Evolutionary conservation across 106 monocot species (phyloP), one percentile per base, ranked within the genome.

Genomic region (Dendrobium huoshanense): DNA sequence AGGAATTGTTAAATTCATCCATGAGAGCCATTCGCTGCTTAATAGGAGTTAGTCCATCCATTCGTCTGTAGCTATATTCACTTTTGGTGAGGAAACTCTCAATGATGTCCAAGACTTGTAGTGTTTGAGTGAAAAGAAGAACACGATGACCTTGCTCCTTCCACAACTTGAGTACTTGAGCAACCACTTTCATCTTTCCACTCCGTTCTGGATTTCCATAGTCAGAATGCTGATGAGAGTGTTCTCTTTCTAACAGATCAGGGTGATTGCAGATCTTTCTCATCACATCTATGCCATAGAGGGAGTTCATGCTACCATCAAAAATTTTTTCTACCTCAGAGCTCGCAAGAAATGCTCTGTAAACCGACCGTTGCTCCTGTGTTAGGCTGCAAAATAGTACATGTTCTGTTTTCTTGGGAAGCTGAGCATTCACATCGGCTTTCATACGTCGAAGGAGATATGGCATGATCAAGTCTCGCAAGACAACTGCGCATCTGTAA

Each of bases 231-330:
- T 85, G 83, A 73, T 81, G 82, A 22, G 92, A 86, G 49, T 91
- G 83, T 67, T 93, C 98, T 84, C 95, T 89, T 84, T 99, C 98
- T 67, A 99, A 88, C 31, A 99, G 83, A 88, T 99, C 98, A 73
- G 98, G 95, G 86, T 99, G 98, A 81, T 99, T 99, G 81, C 95
- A 99, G 58, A 99, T 93, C 82, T 99, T 99, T 42, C 94, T 83
- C 91, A 95, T 88, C 18, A 99, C 81, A 88, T 99, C 98, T 47
- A 99, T 99, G 37, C 98, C 98, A 87, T 89, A 95, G 55, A 99
- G 91, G 20, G 98, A 93, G 51, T 90, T 99, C 80, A 85, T 88
- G 24, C 82, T 89, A 31, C 98, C 98, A 85, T 93, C 95, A 82
- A 99, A 95, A 43, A 99, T 99, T 59, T 99, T 91, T 72, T 95